Base-by-base conservation (phyloP, 2,329 filamentous ascomycete genomes). In the Laburnicola sp. region DNA sequence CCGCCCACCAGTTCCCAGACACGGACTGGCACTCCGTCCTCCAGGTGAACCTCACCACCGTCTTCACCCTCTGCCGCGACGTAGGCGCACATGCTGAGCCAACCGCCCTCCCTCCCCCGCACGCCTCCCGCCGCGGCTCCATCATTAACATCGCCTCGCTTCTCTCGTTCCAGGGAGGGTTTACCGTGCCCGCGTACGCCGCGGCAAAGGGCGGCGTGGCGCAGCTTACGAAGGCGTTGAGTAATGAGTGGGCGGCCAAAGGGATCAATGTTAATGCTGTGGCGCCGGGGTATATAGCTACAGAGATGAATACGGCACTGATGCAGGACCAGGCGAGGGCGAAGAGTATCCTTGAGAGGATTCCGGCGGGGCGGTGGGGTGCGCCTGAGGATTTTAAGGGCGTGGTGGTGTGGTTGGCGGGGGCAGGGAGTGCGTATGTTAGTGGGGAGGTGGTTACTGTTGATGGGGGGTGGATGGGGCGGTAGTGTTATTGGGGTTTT, bases 391-490 rank as follows among this genome's bases (percentile, higher is more conserved):
- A 97, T 64, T 96, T 96, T 72, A 92, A 92, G 78, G 91, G 91
- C 0, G 86, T 84, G 0, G 81, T 87, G 0, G 86, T 96, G 26
- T 96, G 85, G 65, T 75, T 96, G 56, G 89, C 89, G 1, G 87
- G 88, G 64, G 80, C 76, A 67, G 88, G 86, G n/a, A 89, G 88
- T 68, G 83, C 78, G 7, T 96, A 96, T 75, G 86, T 96, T 32
- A 90, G 82, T 59, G 91, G 91, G 0, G 89, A 96, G 74, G 78
- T 91, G 4, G 68, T 96, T 60, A 86, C 88, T 25, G 89, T 96
- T 40, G 92, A 96, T 73, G 91, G 91, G 6, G 91, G 91, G 8
- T 96, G 90, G 91, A 95, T 96, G 91, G 91, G 89, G 1, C 80
- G 90, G 78, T 95, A 78, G n/a, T n/a, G n/a, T n/a, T n/a, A n/a